Conservation (phyloP, 2,329 filamentous ascomycete species). For the Curvularia lunata region DNA sequence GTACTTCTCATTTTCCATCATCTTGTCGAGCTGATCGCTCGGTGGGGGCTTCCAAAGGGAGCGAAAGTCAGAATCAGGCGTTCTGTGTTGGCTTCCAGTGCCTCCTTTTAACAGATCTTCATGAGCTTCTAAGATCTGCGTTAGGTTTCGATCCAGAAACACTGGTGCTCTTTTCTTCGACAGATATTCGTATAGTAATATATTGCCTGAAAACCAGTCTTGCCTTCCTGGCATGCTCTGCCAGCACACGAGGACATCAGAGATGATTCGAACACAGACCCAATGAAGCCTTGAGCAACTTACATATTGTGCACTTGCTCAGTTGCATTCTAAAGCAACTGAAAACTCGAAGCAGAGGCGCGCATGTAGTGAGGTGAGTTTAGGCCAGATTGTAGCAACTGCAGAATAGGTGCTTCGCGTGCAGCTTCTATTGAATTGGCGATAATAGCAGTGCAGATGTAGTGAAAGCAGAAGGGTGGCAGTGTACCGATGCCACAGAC, state of each 20-base stretch:
- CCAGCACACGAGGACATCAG: slow-evolving; percentile 1
- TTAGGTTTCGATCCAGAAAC: slow-evolving; percentile 39
- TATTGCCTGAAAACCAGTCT: slow-evolving; percentile 31
- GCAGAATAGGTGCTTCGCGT: neutral
- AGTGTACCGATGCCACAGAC: neutral
- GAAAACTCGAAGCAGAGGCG: slow-evolving; percentile 1
- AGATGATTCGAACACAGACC: neutral
- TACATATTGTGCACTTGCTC: slow-evolving; percentile 9
- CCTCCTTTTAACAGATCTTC: slow-evolving; percentile 17
- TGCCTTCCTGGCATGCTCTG: slow-evolving; percentile 36
- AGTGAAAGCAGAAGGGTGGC: neutral
- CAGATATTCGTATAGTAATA: slow-evolving; percentile 36
- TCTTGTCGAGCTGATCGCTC: slow-evolving; percentile 30
- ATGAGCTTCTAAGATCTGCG: slow-evolving; percentile 27
- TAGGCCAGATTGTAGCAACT: neutral
- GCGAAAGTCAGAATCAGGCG: slow-evolving; percentile 9
- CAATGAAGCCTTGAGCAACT: neutral
- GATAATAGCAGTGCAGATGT: slow-evolving; percentile 1
- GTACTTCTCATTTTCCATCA: slow-evolving; percentile 32
- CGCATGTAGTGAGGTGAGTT: slow-evolving; percentile 2
- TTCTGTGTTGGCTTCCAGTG: neutral
- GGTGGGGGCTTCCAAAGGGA: slow-evolving; percentile 33
- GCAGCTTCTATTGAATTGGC: neutral
- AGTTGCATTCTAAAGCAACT: slow-evolving; percentile 20
- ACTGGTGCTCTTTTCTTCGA: slow-evolving; percentile 25